A percentile compares a stretch with the other conserved stretches of the same genome.
phyloP scores from a whole-genome alignment of 164 flowering plant genomes.

The Sextonia rubra region DNA sequence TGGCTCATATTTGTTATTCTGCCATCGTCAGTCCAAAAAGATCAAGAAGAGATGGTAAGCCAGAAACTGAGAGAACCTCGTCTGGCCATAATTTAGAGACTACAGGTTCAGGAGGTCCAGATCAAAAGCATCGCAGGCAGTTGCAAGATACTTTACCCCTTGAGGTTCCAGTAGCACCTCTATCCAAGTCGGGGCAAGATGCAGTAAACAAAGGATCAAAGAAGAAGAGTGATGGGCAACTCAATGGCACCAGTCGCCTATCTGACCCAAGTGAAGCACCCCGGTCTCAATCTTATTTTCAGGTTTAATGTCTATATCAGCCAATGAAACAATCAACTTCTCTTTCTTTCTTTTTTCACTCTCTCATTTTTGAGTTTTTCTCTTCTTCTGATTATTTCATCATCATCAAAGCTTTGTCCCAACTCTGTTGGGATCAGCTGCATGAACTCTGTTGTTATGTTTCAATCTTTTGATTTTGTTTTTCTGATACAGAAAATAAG shows the following conservation, averaged over 20 bases:
- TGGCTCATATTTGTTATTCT: background rate
- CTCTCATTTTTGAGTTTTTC: background rate
- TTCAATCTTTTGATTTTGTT: background rate
- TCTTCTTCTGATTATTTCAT: background rate
- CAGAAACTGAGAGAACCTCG: constrained; percentile 44
- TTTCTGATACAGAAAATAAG: background rate
- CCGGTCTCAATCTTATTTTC: constrained; percentile 50
- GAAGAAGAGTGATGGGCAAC: constrained; percentile 28
- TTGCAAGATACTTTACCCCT: constrained; percentile 56
- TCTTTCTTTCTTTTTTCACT: background rate
- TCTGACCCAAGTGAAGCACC: constrained; percentile 43
- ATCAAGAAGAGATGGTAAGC: constrained; percentile 68
- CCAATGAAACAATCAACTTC: background rate
- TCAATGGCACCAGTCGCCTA: constrained; percentile 29
- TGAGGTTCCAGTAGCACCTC: constrained; percentile 36
- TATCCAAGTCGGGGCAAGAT: constrained; percentile 32
- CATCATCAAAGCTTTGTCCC: background rate
- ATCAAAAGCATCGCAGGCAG: constrained; percentile 43
- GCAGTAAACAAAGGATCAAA: constrained; percentile 29
- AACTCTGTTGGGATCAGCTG: background rate
- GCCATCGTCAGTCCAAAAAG: constrained; percentile 58
- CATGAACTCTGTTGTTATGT: background rate
- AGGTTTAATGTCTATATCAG: constrained; percentile 38
- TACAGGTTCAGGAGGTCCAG: constrained; percentile 26
- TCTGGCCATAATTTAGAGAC: constrained; percentile 26